These are phyloP conservation scores for Anthracocystis walkeri DNA, from an alignment of 1,284 basidiomycete genomes.

Conservation along the genomic window DNA sequence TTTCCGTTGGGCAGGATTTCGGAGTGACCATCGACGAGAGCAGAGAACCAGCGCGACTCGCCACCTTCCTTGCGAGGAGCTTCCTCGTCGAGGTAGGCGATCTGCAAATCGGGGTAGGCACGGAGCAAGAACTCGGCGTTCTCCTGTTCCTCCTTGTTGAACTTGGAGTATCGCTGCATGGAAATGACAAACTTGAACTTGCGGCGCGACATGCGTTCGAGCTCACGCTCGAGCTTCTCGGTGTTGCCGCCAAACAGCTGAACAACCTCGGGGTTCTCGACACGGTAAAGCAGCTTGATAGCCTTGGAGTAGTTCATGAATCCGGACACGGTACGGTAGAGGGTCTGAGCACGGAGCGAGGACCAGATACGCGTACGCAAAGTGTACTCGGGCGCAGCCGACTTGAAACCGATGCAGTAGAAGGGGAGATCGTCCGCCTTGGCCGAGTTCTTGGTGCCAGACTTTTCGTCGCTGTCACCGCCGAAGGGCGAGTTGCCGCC, in stretches of 20 bases:
- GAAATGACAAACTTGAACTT: slow-evolving; percentile 99
- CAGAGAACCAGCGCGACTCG: slow-evolving; percentile 93
- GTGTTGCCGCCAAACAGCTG: slow-evolving; percentile 97
- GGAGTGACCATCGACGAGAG: slow-evolving; percentile 96
- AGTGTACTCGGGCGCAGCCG: slow-evolving; percentile 96
- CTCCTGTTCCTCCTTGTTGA: slow-evolving; percentile 99
- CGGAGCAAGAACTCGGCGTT: slow-evolving; percentile 98
- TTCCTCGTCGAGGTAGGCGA: slow-evolving; percentile 98
- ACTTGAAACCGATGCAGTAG: slow-evolving; percentile 99
- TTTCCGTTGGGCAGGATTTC: slow-evolving; percentile 91
- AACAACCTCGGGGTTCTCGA: slow-evolving; percentile 98
- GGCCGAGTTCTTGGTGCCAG: slow-evolving; percentile 59
- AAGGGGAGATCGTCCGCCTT: slow-evolving; percentile 91
- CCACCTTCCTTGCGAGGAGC: slow-evolving; percentile 89
- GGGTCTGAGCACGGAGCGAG: slow-evolving; percentile 94
- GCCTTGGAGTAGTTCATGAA: slow-evolving; percentile 99
- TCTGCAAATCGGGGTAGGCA: slow-evolving; percentile 98
- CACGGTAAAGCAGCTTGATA: slow-evolving; percentile 98
- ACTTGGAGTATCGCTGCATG: slow-evolving; percentile 99
- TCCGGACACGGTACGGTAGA: slow-evolving; percentile 97
- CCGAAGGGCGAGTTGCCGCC: slow-evolving; percentile 81
- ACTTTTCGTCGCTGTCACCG: slow-evolving; percentile 72
- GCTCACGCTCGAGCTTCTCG: slow-evolving; percentile 93
- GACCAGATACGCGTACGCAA: slow-evolving; percentile 99
- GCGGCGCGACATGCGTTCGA: slow-evolving; percentile 95